Percentiles rank a stretch among this genome's conserved stretches.
phyloP scores from a whole-genome alignment of 805 yeast species.

The Torulaspora delbrueckii region DNA sequence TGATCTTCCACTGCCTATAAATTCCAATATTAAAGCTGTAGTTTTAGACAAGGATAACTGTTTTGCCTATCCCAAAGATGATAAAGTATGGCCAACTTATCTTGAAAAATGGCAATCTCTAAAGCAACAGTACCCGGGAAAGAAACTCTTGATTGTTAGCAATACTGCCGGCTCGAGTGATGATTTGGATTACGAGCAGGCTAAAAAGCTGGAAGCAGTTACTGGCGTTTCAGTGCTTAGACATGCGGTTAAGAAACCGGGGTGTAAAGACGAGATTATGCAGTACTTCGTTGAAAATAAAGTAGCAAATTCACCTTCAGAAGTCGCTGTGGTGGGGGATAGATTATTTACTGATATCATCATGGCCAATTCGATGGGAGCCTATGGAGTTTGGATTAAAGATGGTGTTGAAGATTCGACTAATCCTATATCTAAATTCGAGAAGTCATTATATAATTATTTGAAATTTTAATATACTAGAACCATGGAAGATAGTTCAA shows the following conservation, averaged over 20 bases:
- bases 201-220: conserved; percentile 51
- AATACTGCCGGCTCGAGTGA: conserved; percentile 91
- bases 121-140: conserved; percentile 54
- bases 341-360: conserved; percentile 84
- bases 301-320: conserved; percentile 44
- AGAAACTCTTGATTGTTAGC: conserved; percentile 68
- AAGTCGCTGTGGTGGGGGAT: conserved; percentile 87
- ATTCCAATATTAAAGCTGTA: conserved; percentile 55
- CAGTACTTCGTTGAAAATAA: conserved; percentile 51
- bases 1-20: conserved; percentile 52
- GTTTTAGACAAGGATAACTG: conserved; percentile 95
- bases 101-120: conserved; percentile 51
- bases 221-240: conserved; percentile 68
- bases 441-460: conserved; percentile 15
- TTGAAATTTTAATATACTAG: conserved; percentile 26
- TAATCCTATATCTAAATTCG: conserved; percentile 17
- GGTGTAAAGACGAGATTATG: conserved; percentile 66
- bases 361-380: conserved; percentile 92
- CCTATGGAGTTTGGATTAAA: conserved; percentile 76
- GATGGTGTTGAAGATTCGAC: conserved; percentile 62
- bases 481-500: conserved; percentile 94
- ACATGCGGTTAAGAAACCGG: conserved; percentile 77
- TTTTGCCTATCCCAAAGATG: conserved; percentile 78
- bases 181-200: conserved; percentile 57
- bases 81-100: conserved; percentile 75